These are phyloP conservation scores for Fraxinus sp. DNA, from an alignment of 305 asterid genomes.

Conservation along the genomic window DNA sequence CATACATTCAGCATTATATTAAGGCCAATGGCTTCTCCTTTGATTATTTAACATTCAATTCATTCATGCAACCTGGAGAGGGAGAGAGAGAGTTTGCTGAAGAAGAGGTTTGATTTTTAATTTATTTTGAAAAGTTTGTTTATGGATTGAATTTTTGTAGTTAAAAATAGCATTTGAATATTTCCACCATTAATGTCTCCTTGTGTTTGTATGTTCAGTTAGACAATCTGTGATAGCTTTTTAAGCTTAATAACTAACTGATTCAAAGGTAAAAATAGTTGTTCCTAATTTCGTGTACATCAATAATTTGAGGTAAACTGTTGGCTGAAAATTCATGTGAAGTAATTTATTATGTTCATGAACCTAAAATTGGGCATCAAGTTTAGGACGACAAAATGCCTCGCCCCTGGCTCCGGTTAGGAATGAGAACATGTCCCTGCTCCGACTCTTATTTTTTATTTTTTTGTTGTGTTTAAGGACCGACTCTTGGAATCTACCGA, in stretches of 20 bases:
- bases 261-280: background rate
- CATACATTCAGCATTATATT: background rate
- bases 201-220: slow-evolving; percentile 2
- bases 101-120: slow-evolving; percentile 28
- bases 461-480: background rate
- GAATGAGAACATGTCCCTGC: background rate
- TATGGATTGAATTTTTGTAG: slow-evolving; percentile 17
- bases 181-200: slow-evolving; percentile 24
- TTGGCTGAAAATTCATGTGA: background rate
- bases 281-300: background rate
- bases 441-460: background rate
- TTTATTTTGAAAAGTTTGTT: background rate
- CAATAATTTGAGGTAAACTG: background rate
- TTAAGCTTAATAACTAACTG: background rate
- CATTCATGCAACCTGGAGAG: background rate
- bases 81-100: slow-evolving; percentile 21
- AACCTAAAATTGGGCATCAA: background rate
- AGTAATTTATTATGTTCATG: background rate
- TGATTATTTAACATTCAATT: background rate
- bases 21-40: background rate
- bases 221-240: background rate
- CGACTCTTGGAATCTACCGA: too few species aligned
- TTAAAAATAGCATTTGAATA: slow-evolving; percentile 23
- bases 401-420: background rate
- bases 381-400: background rate